Evolutionary conservation across 768 basidiomycete species (phyloP).

Genomic region (Boletus pseudo-olivaceus): DNA sequence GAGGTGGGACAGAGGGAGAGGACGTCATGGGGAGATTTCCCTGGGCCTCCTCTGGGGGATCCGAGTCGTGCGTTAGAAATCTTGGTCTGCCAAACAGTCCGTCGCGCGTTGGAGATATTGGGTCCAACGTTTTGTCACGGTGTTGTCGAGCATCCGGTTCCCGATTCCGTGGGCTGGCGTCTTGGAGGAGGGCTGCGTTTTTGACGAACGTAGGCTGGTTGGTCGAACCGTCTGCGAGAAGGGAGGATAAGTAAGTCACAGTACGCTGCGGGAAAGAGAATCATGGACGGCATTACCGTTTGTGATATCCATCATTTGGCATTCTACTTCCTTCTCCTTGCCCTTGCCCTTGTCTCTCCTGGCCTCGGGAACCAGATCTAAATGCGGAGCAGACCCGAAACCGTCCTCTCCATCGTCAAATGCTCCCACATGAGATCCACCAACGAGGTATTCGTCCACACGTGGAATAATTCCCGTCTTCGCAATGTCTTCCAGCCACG

Average conservation of each 20-base stretch:
- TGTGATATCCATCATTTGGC: constrained; percentile 35
- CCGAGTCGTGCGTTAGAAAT: constrained; percentile 25
- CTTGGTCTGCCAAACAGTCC: constrained; percentile 35
- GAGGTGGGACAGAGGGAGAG: constrained; percentile 21
- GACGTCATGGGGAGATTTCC: constrained; percentile 1
- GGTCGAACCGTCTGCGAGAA: constrained; percentile 3
- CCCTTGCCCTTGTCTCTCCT: constrained; percentile 30
- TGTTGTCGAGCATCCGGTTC: not conserved
- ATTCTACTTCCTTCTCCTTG: constrained; percentile 31
- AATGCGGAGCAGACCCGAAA: constrained; percentile 10
- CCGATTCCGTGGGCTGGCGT: constrained; percentile 1
- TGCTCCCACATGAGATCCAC: constrained; percentile 33
- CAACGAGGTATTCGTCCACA: constrained; percentile 33
- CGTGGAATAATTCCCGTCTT: constrained; percentile 46
- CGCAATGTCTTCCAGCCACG: constrained; percentile 67
- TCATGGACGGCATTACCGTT: constrained; percentile 27
- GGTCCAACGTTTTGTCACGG: not conserved
- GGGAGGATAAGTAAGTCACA: not conserved
- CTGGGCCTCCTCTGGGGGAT: constrained; percentile 15
- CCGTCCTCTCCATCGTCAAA: constrained; percentile 34
- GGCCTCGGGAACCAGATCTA: constrained; percentile 1
- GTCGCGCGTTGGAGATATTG: not conserved
- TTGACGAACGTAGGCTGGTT: constrained; percentile 18
- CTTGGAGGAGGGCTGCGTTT: constrained; percentile 21
- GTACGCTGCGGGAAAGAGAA: not conserved